Evolutionary conservation across 805 yeast genomes (phyloP).

Genomic region (Ogataea methylovora): DNA sequence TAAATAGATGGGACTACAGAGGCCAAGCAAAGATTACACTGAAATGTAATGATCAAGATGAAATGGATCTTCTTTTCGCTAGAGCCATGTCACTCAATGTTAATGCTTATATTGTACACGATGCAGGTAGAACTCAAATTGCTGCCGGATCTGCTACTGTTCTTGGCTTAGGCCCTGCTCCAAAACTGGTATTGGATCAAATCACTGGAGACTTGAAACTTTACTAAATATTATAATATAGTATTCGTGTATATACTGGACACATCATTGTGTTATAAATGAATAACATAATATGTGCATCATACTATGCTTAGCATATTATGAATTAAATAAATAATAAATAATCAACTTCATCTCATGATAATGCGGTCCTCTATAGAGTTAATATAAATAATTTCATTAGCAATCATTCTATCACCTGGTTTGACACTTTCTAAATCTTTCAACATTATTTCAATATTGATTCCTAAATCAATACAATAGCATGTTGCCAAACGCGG

Average conservation of each 20-base stretch:
- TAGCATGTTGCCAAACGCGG: constrained; percentile 32
- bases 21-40: constrained; percentile 96
- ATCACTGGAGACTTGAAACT: constrained; percentile 75
- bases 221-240: constrained; percentile 32
- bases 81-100: constrained; percentile 74
- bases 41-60: constrained; percentile 62
- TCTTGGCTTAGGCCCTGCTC: constrained; percentile 96
- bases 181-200: constrained; percentile 68
- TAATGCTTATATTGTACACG: constrained; percentile 77
- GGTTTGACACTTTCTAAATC: constrained; percentile 17
- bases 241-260: constrained; percentile 2
- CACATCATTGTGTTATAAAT: too few relatives aligned
- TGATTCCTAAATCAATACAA: constrained; percentile 39
- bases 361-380: constrained; percentile 32
- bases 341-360: constrained; percentile 13
- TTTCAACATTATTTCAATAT: constrained; percentile 32
- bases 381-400: constrained; percentile 35
- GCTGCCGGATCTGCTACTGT: constrained; percentile 97
- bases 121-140: constrained; percentile 95
- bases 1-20: constrained; percentile 66
- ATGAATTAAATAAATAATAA: not conserved
- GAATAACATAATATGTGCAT: not conserved
- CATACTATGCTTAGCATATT: not conserved
- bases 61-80: constrained; percentile 70
- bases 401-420: constrained; percentile 41